Evolutionary conservation across 768 basidiomycete genomes (phyloP), one percentile per base, ranked within the genome.

Genomic region (Lactarius trivialis): DNA sequence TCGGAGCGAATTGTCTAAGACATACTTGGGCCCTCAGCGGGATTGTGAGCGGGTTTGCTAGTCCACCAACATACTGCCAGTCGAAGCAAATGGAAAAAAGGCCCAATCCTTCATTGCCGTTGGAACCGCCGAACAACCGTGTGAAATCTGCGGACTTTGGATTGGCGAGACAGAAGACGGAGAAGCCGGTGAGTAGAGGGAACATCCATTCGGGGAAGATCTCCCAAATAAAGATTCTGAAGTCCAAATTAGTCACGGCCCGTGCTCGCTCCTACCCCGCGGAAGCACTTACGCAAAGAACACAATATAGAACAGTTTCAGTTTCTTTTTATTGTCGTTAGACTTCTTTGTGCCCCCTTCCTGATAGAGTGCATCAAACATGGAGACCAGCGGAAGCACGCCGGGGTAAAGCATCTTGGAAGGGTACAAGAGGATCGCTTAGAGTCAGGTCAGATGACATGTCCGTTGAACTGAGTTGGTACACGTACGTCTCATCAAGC

Each of bases 391-490:
- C 2, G 81, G 81, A 14, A 82, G 65, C 17, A 77, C 72, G 21
- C 69, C 73, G 0, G 81, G 81, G 60, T 81, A 81, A 21, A 82
- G 67, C 78, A 81, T 81, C 68, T 79, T 80, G 8, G 80, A 78
- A 1, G 81, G 81, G 68, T 83, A 83, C 9, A 84, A 68, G 30
- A 81, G 70, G 19, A 79, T 74, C 21, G 72, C 78, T 79, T 52
- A 26, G n/a, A 11, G 28, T 39, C 24, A 24, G 53, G 5, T 53
- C 7, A 50, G 41, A 43, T 15, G 19, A 43, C 15, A 28, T 37
- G 34, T 5, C 9, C n/a, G 7, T 30, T 41, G 54, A 19, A 26
- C n/a, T 19, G 28, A 9, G 30, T 12, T 30, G 57, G 26, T 43
- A n/a, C 56, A 67, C 77, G 65, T 58, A 81, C 81, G 63, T 73